A percentile compares a stretch with the other conserved stretches of the same genome.
These are phyloP conservation scores for Laguncularia racemosa DNA, from an alignment of 345 rosid species.

Conservation along the genomic window DNA sequence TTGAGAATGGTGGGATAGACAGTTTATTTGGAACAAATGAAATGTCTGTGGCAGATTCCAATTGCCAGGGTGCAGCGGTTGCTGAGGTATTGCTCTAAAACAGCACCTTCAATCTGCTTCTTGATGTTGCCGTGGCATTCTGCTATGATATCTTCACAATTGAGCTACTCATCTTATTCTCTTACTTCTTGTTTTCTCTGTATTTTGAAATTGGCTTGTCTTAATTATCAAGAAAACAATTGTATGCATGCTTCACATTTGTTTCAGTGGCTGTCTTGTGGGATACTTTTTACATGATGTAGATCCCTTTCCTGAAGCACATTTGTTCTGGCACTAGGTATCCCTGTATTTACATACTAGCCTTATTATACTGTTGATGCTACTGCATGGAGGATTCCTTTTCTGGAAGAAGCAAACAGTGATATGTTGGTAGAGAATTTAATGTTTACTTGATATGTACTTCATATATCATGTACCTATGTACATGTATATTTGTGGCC, in stretches of 20 bases:
- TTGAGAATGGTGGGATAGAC: constrained; percentile 80
- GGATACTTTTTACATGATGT: not conserved
- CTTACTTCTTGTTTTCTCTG: not conserved
- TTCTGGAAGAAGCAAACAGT: too few relatives aligned
- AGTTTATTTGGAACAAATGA: constrained; percentile 65
- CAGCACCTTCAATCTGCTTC: constrained; percentile 3
- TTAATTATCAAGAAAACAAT: not conserved
- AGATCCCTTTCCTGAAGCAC: too few relatives aligned
- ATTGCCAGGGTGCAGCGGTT: constrained; percentile 44
- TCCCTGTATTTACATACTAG: not conserved
- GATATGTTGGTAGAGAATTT: too few relatives aligned
- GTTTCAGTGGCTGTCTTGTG: not conserved
- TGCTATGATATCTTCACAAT: not conserved
- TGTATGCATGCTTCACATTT: not conserved
- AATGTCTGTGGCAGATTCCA: constrained; percentile 49
- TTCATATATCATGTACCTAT: too few relatives aligned
- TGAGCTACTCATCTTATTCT: not conserved
- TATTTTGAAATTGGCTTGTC: not conserved
- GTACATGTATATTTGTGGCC: too few relatives aligned
- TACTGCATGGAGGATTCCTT: too few relatives aligned
- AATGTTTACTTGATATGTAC: too few relatives aligned
- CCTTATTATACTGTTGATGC: not conserved
- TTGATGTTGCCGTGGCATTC: constrained; percentile 9
- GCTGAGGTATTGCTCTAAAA: constrained; percentile 41
- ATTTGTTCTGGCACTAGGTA: not conserved